Percentiles rank a stretch among this genome's conserved stretches.
Conservation (phyloP, 73 alveolate genomes). For the Tetrahymena borealis region DNA sequence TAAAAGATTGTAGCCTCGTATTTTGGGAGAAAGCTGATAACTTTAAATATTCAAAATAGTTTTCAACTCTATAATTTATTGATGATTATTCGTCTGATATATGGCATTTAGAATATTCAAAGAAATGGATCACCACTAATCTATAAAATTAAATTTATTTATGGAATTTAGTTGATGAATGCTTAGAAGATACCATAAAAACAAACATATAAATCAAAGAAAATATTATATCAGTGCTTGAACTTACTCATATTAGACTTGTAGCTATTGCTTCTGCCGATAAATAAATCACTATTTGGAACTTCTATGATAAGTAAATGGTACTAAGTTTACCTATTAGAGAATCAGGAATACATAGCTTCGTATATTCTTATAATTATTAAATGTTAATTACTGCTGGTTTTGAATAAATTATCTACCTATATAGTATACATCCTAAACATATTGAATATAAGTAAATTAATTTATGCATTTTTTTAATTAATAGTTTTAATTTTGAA, state of each 20-base stretch:
- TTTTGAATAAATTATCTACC: background rate
- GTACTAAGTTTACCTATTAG: background rate
- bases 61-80: background rate
- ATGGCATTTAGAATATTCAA: background rate
- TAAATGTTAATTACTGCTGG: background rate
- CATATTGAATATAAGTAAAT: background rate
- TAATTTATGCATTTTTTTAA: no score
- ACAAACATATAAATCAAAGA: background rate
- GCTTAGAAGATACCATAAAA: background rate
- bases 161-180: background rate
- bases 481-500: no score
- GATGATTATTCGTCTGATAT: background rate
- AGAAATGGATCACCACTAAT: background rate
- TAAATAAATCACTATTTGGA: background rate
- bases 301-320: background rate
- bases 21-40: background rate
- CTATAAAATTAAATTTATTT: background rate
- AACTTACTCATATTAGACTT: background rate
- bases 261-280: background rate
- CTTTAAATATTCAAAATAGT: background rate
- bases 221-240: background rate
- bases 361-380: background rate
- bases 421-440: background rate
- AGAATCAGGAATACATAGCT: background rate
- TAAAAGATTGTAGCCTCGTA: background rate